Evolutionary conservation across 176 grass and related monocot species (phyloP).

Genomic region (Hsuehochloa calcarea): DNA sequence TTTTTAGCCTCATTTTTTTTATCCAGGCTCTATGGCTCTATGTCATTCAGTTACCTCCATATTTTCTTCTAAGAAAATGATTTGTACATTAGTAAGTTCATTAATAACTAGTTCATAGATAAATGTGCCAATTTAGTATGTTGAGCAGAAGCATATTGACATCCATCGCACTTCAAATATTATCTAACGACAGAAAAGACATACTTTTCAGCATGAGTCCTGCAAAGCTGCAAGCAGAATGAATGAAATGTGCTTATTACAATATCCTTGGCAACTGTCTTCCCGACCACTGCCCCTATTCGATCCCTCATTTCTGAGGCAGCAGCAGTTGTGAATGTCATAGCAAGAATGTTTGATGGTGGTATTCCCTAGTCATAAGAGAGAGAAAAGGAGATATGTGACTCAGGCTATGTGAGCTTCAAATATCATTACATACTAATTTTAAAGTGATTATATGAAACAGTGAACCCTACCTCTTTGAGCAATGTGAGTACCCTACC

Average conservation of each 20-base stretch:
- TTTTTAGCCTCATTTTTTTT: background rate
- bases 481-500: constrained; percentile 85
- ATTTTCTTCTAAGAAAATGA: background rate
- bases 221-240: constrained; percentile 93
- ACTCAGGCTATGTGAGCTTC: constrained; percentile 20
- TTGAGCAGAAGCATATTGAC: background rate
- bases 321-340: constrained; percentile 95
- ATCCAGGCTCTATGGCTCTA: background rate
- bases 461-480: constrained; percentile 65
- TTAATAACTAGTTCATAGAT: background rate
- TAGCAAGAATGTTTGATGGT: constrained; percentile 79
- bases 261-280: constrained; percentile 74
- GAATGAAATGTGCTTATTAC: constrained; percentile 95
- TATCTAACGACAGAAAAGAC: constrained; percentile 18
- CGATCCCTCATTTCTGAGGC: constrained; percentile 91
- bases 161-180: background rate
- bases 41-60: background rate
- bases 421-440: constrained; percentile 5
- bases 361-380: constrained; percentile 51
- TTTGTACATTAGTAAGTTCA: background rate
- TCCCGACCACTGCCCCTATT: constrained; percentile 76
- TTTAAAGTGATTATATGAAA: constrained; percentile 20
- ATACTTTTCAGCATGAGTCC: constrained; percentile 89
- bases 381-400: constrained; percentile 19
- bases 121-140: background rate